Evolutionary conservation across 2,329 filamentous ascomycete genomes (phyloP).

Genomic region (Penicillium sp.): DNA sequence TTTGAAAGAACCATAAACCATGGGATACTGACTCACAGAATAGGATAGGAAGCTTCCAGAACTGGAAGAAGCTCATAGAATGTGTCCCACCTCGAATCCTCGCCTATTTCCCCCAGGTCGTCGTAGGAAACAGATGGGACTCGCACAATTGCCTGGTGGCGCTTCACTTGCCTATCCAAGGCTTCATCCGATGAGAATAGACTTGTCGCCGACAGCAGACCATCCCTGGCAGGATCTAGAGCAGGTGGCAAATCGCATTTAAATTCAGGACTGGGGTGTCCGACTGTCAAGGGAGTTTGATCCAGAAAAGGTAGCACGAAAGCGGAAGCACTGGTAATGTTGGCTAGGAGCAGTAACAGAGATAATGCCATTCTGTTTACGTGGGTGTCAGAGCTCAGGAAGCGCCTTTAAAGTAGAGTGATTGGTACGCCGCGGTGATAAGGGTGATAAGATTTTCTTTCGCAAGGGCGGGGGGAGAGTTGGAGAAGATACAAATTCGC

Average conservation of each 20-base stretch:
- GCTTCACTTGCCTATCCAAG: neutral
- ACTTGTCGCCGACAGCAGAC: neutral
- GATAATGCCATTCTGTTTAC: neutral
- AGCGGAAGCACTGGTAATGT: neutral
- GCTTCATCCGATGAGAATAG: neutral
- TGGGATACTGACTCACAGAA: neutral
- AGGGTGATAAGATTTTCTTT: too few species aligned
- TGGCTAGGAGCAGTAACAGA: neutral
- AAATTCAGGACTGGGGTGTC: neutral
- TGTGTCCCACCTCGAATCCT: conserved; percentile 59
- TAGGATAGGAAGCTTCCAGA: neutral
- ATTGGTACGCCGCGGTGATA: neutral
- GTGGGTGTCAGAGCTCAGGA: neutral
- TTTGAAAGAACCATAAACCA: neutral
- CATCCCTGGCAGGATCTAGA: neutral
- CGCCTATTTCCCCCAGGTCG: conserved; percentile 55
- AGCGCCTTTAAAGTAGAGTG: neutral
- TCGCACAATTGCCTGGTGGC: conserved; percentile 36
- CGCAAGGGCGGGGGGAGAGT: too few species aligned
- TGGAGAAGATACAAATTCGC: neutral
- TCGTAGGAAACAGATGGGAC: conserved; percentile 58
- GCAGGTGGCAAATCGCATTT: neutral
- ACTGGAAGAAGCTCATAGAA: conserved; percentile 51
- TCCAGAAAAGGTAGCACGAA: neutral
- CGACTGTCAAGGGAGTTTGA: neutral